Evolutionary conservation across 257 asterid genomes (phyloP).

Genomic region (Fraxinus americana): DNA sequence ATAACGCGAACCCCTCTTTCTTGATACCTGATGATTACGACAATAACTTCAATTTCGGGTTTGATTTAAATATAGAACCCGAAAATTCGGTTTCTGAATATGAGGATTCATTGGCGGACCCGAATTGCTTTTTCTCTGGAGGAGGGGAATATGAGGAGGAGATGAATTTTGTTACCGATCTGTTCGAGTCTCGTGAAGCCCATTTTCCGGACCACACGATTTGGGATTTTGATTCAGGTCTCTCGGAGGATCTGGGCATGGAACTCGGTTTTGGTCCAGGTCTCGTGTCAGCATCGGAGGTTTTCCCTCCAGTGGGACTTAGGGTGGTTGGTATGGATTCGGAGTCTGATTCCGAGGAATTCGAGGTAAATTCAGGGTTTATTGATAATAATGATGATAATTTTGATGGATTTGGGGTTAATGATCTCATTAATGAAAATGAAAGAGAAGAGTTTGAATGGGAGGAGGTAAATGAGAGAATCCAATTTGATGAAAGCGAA

Average conservation of each 20-base stretch:
- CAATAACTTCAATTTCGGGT: slow-evolving; percentile 38
- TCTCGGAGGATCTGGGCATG: slow-evolving; percentile 41
- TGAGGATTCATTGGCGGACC: slow-evolving; percentile 38
- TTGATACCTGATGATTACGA: slow-evolving; percentile 40
- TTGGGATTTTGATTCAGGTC: slow-evolving; percentile 39
- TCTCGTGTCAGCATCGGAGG: slow-evolving; percentile 25
- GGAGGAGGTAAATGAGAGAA: slow-evolving; percentile 82
- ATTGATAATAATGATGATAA: slow-evolving; percentile 22
- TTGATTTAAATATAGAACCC: slow-evolving; percentile 40
- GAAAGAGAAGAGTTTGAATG: slow-evolving; percentile 77
- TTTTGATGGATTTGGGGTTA: slow-evolving; percentile 34
- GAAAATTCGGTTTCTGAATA: slow-evolving; percentile 45
- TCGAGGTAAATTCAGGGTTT: slow-evolving; percentile 62
- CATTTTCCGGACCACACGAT: slow-evolving; percentile 36
- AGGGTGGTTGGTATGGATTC: slow-evolving; percentile 64
- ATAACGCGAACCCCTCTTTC: slow-evolving; percentile 38
- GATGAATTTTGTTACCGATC: slow-evolving; percentile 76
- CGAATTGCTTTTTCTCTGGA: slow-evolving; percentile 43
- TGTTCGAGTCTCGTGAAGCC: slow-evolving; percentile 52
- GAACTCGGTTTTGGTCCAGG: slow-evolving; percentile 63
- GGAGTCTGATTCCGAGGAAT: slow-evolving; percentile 70
- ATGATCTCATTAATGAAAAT: slow-evolving; percentile 35
- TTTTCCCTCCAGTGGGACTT: slow-evolving; percentile 37
- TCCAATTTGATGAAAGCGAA: slow-evolving; percentile 54
- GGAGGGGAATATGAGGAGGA: slow-evolving; percentile 65